Conservation (phyloP, 495 filamentous ascomycete species). For the Penicillium salamii region DNA sequence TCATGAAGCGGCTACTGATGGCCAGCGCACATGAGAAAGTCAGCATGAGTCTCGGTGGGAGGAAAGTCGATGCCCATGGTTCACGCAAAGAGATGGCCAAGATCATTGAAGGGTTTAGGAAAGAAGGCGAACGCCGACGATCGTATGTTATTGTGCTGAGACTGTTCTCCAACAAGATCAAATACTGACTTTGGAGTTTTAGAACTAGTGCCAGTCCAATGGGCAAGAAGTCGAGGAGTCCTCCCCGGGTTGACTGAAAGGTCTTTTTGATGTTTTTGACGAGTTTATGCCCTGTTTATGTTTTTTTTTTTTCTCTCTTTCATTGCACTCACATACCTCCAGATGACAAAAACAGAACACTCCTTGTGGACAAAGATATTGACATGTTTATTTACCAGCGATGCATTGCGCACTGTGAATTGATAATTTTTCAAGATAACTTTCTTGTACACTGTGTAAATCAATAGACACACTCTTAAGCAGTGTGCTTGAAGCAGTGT, state of each 20-base stretch:
- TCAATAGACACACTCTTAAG: no score
- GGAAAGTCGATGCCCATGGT: constrained; percentile 69
- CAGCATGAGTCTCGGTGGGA: constrained; percentile 86
- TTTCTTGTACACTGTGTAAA: no score
- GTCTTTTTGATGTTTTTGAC: neutral
- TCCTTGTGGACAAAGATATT: constrained; percentile 3
- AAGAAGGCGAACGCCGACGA: constrained; percentile 77
- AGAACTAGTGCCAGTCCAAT: constrained; percentile 22
- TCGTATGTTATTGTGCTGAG: constrained; percentile 52
- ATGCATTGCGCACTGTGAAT: no score
- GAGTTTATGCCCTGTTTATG: constrained; percentile 1
- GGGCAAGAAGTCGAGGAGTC: constrained; percentile 27
- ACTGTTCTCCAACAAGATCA: neutral
- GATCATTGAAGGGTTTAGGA: constrained; percentile 76
- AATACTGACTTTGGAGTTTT: neutral
- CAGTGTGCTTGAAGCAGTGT: no score
- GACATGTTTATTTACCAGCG: constrained; percentile 1
- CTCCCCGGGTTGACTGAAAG: constrained; percentile 33
- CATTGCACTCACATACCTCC: neutral
- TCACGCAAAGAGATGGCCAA: constrained; percentile 84
- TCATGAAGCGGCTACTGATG: constrained; percentile 75
- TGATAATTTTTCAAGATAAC: no score
- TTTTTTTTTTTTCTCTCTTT: neutral
- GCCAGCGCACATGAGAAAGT: constrained; percentile 76
- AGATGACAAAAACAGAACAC: neutral